These are phyloP conservation scores for Zygosaccharomyces sapae DNA, from an alignment of 1,139 yeast genomes.

Conservation along the genomic window DNA sequence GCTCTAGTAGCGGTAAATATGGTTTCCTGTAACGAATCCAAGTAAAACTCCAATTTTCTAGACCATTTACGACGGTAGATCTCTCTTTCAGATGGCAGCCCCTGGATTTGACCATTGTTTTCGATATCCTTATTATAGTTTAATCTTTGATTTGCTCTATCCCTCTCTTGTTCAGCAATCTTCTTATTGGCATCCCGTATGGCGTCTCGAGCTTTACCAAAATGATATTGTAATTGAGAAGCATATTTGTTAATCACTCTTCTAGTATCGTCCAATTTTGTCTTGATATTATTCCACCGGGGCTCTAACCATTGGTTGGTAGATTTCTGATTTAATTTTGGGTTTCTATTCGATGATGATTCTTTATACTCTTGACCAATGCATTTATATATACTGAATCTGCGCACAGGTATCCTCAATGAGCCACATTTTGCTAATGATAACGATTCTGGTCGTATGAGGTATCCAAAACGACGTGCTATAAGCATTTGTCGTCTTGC, in stretches of 20 bases:
- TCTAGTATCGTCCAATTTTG: conserved; percentile 13
- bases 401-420: not conserved
- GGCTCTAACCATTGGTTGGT: conserved; percentile 13
- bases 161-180: conserved; percentile 37
- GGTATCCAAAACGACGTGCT: conserved; percentile 2
- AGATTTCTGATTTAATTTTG: not conserved
- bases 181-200: conserved; percentile 38
- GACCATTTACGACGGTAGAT: conserved; percentile 47
- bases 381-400: conserved; percentile 5
- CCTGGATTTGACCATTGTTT: conserved; percentile 31
- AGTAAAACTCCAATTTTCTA: conserved; percentile 49
- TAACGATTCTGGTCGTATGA: not conserved
- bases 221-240: conserved; percentile 25
- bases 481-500: conserved; percentile 1
- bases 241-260: conserved; percentile 14
- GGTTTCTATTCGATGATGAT: not conserved
- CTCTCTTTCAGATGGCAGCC: conserved; percentile 44
- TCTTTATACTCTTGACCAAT: conserved; percentile 5
- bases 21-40: conserved; percentile 63
- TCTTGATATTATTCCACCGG: conserved; percentile 14
- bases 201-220: conserved; percentile 35
- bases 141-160: conserved; percentile 27
- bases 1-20: conserved; percentile 68
- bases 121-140: conserved; percentile 37
- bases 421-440: not conserved